These are phyloP conservation scores for Magnaporthiopsis rhizophila DNA, from an alignment of 2,329 filamentous ascomycete species.

Conservation along the genomic window DNA sequence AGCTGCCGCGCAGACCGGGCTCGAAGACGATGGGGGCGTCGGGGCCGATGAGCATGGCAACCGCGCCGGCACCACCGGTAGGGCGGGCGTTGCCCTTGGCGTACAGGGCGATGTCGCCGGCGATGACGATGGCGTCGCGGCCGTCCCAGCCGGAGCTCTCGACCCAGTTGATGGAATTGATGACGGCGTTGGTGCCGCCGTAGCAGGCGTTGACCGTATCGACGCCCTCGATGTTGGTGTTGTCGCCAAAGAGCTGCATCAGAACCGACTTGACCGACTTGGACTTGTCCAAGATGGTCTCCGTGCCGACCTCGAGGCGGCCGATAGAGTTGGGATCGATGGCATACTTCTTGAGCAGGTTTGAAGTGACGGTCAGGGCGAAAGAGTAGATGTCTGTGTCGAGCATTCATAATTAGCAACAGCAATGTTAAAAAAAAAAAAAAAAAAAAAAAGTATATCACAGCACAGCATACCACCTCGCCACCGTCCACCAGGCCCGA, in stretches of 20 bases:
- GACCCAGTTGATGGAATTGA: slow-evolving; percentile 79
- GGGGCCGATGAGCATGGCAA: slow-evolving; percentile 72
- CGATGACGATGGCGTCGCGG: slow-evolving; percentile 70
- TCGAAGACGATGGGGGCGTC: slow-evolving; percentile 70
- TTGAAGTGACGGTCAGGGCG: slow-evolving; percentile 68
- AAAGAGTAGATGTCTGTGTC: slow-evolving; percentile 77
- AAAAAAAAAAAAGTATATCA: not conserved
- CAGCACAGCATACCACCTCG: too few relatives aligned
- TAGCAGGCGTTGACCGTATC: slow-evolving; percentile 84
- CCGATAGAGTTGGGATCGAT: slow-evolving; percentile 72
- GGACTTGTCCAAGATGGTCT: slow-evolving; percentile 82
- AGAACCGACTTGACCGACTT: slow-evolving; percentile 85
- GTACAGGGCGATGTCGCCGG: slow-evolving; percentile 78
- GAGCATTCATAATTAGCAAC: slow-evolving; percentile 1
- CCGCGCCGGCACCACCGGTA: slow-evolving; percentile 70
- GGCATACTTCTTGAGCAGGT: slow-evolving; percentile 74
- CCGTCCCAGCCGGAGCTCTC: slow-evolving; percentile 85
- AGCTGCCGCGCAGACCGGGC: slow-evolving; percentile 69
- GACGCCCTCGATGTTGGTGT: slow-evolving; percentile 76
- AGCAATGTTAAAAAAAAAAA: too few relatives aligned
- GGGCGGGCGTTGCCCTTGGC: slow-evolving; percentile 76
- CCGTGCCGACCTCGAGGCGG: slow-evolving; percentile 76
- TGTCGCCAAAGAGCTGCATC: slow-evolving; percentile 79
- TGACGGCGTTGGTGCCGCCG: slow-evolving; percentile 75
- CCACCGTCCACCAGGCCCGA: too few relatives aligned